Base-by-base conservation (phyloP, 108 stramenopile genomes). In the Cyclotella cryptica region DNA sequence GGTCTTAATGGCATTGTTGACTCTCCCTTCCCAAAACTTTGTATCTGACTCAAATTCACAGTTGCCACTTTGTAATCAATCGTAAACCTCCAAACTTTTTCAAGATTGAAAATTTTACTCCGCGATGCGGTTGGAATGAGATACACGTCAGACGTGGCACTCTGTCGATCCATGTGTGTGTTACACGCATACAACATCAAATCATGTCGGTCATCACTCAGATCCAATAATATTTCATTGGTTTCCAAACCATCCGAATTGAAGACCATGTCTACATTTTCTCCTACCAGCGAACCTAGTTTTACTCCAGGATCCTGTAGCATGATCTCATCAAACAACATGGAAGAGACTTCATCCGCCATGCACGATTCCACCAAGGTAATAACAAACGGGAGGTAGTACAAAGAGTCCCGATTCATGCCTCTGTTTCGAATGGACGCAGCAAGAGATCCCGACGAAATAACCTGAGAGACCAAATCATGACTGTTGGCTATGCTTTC, bases 71-170 rank as follows among this genome's bases (percentile, higher is more conserved):
- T 80, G 47, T 68, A 80, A 22, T 80, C 79, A 19, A 80, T 53
- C 21, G 79, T 60, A 68, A 80, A 80, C 44, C 72, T 80, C 79
- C 71, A 80, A 11, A 72, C 66, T 42, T 73, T 80, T 6, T 35
- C 66, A 21, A 12, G 46, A 42, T 39, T 77, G 9, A 3, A 1
- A 5, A 17, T 27, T 19, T 24, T 60, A 9, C 45, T 22, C 10
- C 24, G 27, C 11, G n/a, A 35, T 28, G 42, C 41, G 19, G 35
- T 42, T 21, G 79, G 72, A 29, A 80, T 46, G 11, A 80, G 35
- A 44, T 80, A 80, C 39, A 80, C 79, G 52, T 80, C 79, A 0
- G 72, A 73, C 9, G 79, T 68, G n/a, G 79, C 79, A 47, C 72
- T 73, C 15, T 57, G 46, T 29, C 39, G 30, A 68, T 80, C 79